Evolutionary conservation across 2,329 filamentous ascomycete genomes (phyloP), one percentile per base, ranked within the genome.

Genomic region (Ophiostoma himal-ulmi): DNA sequence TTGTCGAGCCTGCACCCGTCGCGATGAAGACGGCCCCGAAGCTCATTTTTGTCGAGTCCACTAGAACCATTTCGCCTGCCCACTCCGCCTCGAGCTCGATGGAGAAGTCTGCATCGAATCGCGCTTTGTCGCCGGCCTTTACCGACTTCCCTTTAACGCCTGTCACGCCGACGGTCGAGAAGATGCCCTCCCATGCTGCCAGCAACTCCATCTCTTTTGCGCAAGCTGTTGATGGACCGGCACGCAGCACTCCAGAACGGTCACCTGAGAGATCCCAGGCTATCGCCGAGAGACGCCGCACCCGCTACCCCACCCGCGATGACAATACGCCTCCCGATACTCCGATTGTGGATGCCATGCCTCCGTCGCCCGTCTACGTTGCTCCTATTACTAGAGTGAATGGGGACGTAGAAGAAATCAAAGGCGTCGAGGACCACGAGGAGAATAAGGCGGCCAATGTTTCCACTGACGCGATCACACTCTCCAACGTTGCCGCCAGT

Each of bases 241-340:
- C 60, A 39, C 60, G 30, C 34, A 37, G 34, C 34, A 37, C 67
- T 8, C 13, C 54, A 3, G 39, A 30, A 22, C n/a, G 44, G 7
- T 52, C 62, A n/a, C 17, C 34, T 4, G 52, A 68, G 36, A 41
- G 52, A 64, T 65, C 60, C 0, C 60, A 39, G n/a, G 36, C 36
- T n/a, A 65, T 65, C 14, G 37, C 60, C 67, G 67, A 52, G 60
- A 65, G 60, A 65, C 60, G 60, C 17, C 60, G 36, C 30, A 65
- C 60, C 10, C 62, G 34, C 37, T 52, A 5, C 41, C 41, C 26
- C 34, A 67, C 36, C 11, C 30, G 7, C 26, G 57, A 30, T 34
- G 17, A 65, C 5, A 52, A 70, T 36, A 71, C 70, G 0, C 67
- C 70, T 22, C 70, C 70, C 1, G 70, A 60, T 8, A 69, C 70